These are phyloP conservation scores for Peronospora destructor DNA, from an alignment of 352 stramenopile genomes.

Conservation along the genomic window DNA sequence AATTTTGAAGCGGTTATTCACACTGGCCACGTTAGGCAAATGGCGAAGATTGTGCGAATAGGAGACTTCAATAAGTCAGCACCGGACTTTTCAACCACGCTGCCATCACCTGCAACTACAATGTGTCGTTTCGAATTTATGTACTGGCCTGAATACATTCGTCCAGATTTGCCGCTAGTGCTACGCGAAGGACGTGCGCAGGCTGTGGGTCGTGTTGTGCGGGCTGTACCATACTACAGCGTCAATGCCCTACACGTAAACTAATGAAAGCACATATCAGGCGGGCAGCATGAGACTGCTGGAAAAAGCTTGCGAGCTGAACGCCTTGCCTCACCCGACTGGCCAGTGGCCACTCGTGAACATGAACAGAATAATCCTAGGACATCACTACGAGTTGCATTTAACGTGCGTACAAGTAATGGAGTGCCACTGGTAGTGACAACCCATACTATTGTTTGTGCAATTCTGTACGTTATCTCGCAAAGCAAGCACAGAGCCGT, in stretches of 20 bases:
- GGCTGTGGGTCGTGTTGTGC: slow-evolving; percentile 61
- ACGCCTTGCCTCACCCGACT: no score
- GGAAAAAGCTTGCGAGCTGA: no score
- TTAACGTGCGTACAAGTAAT: no score
- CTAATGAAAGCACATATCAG: neutral
- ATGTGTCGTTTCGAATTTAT: slow-evolving; percentile 83
- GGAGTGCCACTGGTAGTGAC: no score
- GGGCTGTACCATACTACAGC: slow-evolving; percentile 37
- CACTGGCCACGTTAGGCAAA: slow-evolving; percentile 69
- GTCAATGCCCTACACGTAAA: neutral
- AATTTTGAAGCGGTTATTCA: slow-evolving; percentile 83
- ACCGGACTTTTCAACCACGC: slow-evolving; percentile 3
- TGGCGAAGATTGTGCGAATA: slow-evolving; percentile 70
- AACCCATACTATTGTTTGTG: no score
- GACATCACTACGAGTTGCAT: no score
- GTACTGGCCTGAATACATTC: slow-evolving; percentile 83
- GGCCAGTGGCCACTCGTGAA: no score
- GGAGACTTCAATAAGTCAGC: slow-evolving; percentile 7
- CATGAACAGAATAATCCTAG: no score
- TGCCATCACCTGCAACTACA: slow-evolving; percentile 24
- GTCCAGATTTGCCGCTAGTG: slow-evolving; percentile 67
- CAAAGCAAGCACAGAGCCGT: no score
- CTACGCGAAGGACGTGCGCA: slow-evolving; percentile 58
- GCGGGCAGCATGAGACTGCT: no score
- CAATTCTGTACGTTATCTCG: no score